Evolutionary conservation across 2,329 filamentous ascomycete genomes (phyloP).

Genomic region (Pseudovirgaria hyperparasitica): DNA sequence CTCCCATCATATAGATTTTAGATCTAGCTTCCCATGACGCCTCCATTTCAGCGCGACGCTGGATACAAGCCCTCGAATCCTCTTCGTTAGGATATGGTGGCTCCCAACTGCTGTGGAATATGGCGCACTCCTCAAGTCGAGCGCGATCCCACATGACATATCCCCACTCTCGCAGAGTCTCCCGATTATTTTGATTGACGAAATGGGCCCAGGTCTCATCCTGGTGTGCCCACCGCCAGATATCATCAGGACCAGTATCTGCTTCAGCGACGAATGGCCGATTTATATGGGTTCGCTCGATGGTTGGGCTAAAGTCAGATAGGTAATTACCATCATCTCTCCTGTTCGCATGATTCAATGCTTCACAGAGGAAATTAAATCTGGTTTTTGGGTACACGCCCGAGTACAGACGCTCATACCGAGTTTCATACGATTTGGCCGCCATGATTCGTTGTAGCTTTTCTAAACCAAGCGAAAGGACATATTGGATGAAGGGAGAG

Average conservation of each 20-base stretch:
- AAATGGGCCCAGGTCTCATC: conserved; percentile 1
- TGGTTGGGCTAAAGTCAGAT: not conserved
- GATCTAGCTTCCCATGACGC: too few species aligned
- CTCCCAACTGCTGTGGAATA: conserved; percentile 2
- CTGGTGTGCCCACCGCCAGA: conserved; percentile 2
- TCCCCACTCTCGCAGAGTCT: conserved; percentile 6
- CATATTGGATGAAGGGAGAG: conserved; percentile 1
- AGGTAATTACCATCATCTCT: not conserved
- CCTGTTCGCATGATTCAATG: not conserved
- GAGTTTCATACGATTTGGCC: conserved; percentile 1
- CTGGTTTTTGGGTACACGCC: not conserved
- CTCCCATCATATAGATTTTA: not conserved
- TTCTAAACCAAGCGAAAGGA: conserved; percentile 2
- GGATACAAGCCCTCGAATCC: not conserved
- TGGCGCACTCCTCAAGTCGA: conserved; percentile 6
- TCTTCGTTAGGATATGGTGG: not conserved
- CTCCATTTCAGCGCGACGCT: too few species aligned
- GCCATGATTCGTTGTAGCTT: not conserved
- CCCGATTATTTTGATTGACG: conserved; percentile 1
- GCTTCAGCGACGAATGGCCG: conserved; percentile 1
- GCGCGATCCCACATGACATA: conserved; percentile 12
- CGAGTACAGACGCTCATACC: conserved; percentile 1
- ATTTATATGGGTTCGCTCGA: conserved; percentile 1
- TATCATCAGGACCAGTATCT: conserved; percentile 1
- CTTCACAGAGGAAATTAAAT: not conserved